A percentile compares a stretch with the other conserved stretches of the same genome.
Conservation (phyloP, 305 asterid species). For the Plantago lanceolata region DNA sequence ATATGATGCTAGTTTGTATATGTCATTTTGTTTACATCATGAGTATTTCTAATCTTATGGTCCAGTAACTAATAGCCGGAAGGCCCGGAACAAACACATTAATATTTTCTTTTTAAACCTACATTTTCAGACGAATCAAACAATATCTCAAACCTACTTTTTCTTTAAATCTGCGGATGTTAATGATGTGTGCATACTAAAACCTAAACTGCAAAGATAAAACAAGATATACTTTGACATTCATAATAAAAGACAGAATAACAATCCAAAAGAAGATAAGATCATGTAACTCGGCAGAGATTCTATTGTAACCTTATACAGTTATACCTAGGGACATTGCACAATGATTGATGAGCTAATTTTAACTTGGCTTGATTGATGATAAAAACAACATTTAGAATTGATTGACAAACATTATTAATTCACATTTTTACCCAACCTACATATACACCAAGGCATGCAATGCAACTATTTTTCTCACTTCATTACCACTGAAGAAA, state of each 20-base stretch:
- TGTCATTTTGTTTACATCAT: background rate
- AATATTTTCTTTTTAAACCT: too few relatives aligned
- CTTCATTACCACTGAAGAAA: constrained; percentile 13
- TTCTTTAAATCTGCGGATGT: too few relatives aligned
- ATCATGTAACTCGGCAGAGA: background rate
- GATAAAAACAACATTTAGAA: background rate
- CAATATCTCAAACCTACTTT: too few relatives aligned
- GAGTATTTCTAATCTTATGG: background rate
- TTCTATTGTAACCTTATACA: constrained; percentile 22
- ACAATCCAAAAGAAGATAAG: background rate
- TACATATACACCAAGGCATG: background rate
- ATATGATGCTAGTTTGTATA: background rate
- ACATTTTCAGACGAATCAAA: too few relatives aligned
- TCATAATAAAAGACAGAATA: background rate
- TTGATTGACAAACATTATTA: constrained; percentile 10
- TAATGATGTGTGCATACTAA: too few relatives aligned
- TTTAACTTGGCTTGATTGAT: constrained; percentile 5
- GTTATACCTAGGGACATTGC: too few relatives aligned
- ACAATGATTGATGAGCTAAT: background rate
- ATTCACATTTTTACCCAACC: constrained; percentile 13
- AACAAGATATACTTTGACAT: background rate
- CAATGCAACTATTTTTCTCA: background rate
- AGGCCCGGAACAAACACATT: too few relatives aligned
- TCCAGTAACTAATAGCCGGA: background rate
- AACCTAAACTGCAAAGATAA: background rate